Percentiles rank a stretch among this genome's conserved stretches.
Evolutionary conservation across 257 asterid species (phyloP).

Genomic region (Coffea eugenioides): DNA sequence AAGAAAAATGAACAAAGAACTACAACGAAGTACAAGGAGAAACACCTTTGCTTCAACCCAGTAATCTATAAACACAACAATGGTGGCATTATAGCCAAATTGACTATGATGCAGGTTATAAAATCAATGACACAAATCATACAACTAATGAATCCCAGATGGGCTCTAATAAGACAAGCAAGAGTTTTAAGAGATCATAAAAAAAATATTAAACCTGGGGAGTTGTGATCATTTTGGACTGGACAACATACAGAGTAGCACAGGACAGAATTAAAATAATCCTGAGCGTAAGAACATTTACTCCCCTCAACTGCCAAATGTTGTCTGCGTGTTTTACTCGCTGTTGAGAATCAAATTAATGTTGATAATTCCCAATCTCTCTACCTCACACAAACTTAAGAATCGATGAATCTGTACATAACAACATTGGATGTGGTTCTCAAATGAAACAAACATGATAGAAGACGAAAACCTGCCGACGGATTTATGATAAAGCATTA

Average conservation of each 20-base stretch:
- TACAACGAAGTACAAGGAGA: not conserved
- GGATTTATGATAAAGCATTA: slow-evolving; percentile 78
- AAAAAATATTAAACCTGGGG: not conserved
- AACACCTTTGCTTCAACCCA: not conserved
- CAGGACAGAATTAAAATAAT: not conserved
- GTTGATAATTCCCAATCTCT: not conserved
- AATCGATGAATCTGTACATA: not conserved
- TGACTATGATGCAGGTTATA: not conserved
- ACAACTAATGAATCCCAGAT: not conserved
- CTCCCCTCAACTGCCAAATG: not conserved
- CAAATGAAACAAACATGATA: slow-evolving; percentile 6
- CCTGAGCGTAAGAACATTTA: not conserved
- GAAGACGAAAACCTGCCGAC: slow-evolving; percentile 67
- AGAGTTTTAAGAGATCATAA: not conserved
- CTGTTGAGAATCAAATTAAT: not conserved
- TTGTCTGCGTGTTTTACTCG: not conserved
- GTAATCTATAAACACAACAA: not conserved
- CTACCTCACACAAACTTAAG: no score
- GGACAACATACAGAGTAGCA: not conserved
- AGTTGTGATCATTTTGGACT: not conserved
- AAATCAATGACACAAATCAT: no score
- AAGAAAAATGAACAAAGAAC: not conserved
- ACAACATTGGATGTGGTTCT: not conserved
- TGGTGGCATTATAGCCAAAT: not conserved
- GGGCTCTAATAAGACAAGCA: not conserved